Evolutionary conservation across 345 rosid genomes (phyloP), one percentile per base, ranked within the genome.

Genomic region (Populus simonii): DNA sequence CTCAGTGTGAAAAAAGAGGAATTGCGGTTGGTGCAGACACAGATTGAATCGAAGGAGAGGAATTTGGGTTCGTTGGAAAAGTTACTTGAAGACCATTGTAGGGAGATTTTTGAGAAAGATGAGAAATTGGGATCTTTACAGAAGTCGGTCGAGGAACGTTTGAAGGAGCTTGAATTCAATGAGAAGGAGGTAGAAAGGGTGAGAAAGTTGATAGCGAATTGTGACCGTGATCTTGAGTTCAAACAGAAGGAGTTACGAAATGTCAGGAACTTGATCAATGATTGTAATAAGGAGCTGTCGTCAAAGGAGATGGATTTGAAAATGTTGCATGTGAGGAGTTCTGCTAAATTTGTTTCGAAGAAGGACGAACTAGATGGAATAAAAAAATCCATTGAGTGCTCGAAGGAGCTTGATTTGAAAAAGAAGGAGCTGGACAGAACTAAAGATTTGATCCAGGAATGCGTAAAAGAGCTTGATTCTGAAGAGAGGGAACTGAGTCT

Each of bases 111-210:
- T 41, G 16, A 2, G 2, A 73, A 80, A 71, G 61, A 68, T 68
- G 17, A 6, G 53, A 70, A 81, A n/a, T 49, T 83, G 27, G 47
- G 35, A 39, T 7, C 10, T 31, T 16, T 81, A 53, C 71, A 23
- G 27, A 53, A 4, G n/a, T 70, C 17, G 7, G 12, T 73, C 8
- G 78, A 68, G 13, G 70, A 73, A 8, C 35, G 65, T 49, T 23
- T 25, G n/a, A 8, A 3, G 13, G 74, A 71, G 45, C 68, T 82
- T 47, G 68, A 36, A 62, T 38, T 43, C 62, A 80, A 70, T 80
- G 83, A 80, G 79, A 53, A 78, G 39, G 86, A 75, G 51, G 72
- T 85, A 2, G 9, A n/a, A 53, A 12, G 2, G 51, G 59, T 49
- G 45, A 71, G 25, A 75, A 80, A 49, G 45, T 77, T 57, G 85